These are phyloP conservation scores for Saprolegnia parasitica DNA, from an alignment of 352 stramenopile species.

Conservation along the genomic window DNA sequence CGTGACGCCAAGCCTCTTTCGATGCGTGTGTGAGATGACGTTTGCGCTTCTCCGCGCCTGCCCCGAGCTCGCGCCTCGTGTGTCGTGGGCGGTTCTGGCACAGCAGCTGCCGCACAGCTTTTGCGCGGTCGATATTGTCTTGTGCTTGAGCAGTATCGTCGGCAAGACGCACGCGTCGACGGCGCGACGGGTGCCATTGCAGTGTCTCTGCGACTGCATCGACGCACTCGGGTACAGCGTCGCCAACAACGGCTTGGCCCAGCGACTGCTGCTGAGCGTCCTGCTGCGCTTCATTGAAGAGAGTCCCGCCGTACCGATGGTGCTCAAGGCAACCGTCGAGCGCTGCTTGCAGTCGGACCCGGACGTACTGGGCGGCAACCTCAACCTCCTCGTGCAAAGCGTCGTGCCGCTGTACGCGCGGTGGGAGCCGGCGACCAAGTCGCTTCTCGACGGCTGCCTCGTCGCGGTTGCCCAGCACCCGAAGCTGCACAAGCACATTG, in stretches of 20 bases:
- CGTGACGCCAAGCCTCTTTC: not conserved
- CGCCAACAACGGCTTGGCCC: slow-evolving; percentile 1
- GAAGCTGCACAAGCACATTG: slow-evolving; percentile 66
- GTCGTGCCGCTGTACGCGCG: slow-evolving; percentile 52
- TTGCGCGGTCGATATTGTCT: slow-evolving; percentile 9
- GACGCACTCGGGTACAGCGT: slow-evolving; percentile 37
- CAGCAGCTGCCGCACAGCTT: not conserved
- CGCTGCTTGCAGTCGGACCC: slow-evolving; percentile 47
- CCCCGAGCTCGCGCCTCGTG: not conserved
- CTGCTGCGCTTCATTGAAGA: not conserved
- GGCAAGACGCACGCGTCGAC: slow-evolving; percentile 1
- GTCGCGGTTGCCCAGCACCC: slow-evolving; percentile 42
- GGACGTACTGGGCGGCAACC: slow-evolving; percentile 73
- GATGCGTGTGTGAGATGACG: not conserved
- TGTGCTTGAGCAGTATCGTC: not conserved
- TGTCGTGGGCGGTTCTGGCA: not conserved
- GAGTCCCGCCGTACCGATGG: slow-evolving; percentile 25
- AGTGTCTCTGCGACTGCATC: slow-evolving; percentile 71
- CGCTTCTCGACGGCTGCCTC: not conserved
- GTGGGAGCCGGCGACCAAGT: not conserved
- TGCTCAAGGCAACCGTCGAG: slow-evolving; percentile 44
- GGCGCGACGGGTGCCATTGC: slow-evolving; percentile 36
- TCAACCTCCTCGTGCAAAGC: slow-evolving; percentile 69
- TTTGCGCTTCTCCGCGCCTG: slow-evolving; percentile 1
- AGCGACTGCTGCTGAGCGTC: slow-evolving; percentile 12